Conservation (phyloP, 179 eudicot genomes). For the Monotropa hypopitys region DNA sequence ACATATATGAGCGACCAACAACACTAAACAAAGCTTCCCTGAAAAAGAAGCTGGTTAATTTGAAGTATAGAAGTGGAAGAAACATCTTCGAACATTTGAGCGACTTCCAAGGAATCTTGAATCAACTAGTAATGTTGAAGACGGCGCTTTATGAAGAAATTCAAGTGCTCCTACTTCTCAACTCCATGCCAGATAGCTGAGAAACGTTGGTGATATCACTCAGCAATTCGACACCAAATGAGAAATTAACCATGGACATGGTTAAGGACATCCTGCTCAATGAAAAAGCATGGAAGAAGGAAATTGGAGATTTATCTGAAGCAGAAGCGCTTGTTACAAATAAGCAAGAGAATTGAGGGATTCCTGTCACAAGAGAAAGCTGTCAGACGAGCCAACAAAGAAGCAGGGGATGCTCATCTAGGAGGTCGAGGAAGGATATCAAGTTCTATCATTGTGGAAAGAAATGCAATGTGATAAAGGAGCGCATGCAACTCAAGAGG, state of each 20-base stretch:
- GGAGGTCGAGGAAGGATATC: background rate
- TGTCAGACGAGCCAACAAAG: background rate
- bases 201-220: constrained; percentile 2
- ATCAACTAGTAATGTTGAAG: background rate
- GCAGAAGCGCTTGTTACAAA: background rate
- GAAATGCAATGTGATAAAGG: background rate
- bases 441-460: background rate
- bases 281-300: background rate
- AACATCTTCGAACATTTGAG: background rate
- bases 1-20: too few relatives aligned
- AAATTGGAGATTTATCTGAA: background rate
- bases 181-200: background rate
- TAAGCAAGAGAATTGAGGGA: background rate
- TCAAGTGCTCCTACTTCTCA: background rate
- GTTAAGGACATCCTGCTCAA: background rate
- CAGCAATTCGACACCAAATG: background rate
- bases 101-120: background rate
- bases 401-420: background rate
- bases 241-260: background rate
- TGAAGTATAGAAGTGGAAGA: background rate
- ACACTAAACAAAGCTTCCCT: too few relatives aligned
- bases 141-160: background rate
- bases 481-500: background rate
- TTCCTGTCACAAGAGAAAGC: background rate
- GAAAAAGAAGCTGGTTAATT: too few relatives aligned